Evolutionary conservation across 495 filamentous ascomycete species (phyloP).

Genomic region (Chaetomium tenue): DNA sequence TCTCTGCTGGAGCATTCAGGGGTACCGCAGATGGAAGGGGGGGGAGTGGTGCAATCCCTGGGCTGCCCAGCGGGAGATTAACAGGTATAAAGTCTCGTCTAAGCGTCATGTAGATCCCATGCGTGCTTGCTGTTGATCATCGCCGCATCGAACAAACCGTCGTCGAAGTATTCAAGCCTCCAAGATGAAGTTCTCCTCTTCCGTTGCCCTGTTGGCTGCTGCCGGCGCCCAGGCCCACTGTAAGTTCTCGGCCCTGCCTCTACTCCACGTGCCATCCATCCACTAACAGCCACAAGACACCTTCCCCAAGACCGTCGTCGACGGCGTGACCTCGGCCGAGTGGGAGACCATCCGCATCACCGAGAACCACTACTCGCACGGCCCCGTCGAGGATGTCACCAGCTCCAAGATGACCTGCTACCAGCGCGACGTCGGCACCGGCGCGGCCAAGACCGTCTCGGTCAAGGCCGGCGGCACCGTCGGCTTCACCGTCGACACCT

Average conservation of each 20-base stretch:
- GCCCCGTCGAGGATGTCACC: slow-evolving; percentile 41
- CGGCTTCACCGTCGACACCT: slow-evolving; percentile 48
- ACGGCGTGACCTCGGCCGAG: slow-evolving; percentile 41
- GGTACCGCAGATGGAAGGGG: neutral
- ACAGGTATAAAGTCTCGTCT: slow-evolving; percentile 13
- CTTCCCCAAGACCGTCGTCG: slow-evolving; percentile 29
- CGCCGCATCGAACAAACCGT: neutral
- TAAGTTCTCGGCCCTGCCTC: slow-evolving; percentile 22
- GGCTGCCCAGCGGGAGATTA: slow-evolving; percentile 4
- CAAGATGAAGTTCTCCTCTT: slow-evolving; percentile 39
- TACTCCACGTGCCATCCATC: neutral
- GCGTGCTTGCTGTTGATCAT: slow-evolving; percentile 2
- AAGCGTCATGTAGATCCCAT: neutral
- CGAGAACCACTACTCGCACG: slow-evolving; percentile 42
- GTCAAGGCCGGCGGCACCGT: slow-evolving; percentile 44
- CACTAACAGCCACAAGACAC: slow-evolving; percentile 27
- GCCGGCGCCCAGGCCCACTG: slow-evolving; percentile 43
- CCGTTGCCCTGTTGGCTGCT: slow-evolving; percentile 37
- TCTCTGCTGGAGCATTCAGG: neutral
- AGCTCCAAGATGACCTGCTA: slow-evolving; percentile 48
- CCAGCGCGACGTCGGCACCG: slow-evolving; percentile 27
- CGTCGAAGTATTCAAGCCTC: neutral
- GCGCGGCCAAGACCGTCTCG: slow-evolving; percentile 37
- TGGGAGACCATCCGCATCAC: slow-evolving; percentile 49
- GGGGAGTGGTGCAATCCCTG: neutral